Conservation (phyloP, 2,329 filamentous ascomycete genomes). For the Epichloe sp. region DNA sequence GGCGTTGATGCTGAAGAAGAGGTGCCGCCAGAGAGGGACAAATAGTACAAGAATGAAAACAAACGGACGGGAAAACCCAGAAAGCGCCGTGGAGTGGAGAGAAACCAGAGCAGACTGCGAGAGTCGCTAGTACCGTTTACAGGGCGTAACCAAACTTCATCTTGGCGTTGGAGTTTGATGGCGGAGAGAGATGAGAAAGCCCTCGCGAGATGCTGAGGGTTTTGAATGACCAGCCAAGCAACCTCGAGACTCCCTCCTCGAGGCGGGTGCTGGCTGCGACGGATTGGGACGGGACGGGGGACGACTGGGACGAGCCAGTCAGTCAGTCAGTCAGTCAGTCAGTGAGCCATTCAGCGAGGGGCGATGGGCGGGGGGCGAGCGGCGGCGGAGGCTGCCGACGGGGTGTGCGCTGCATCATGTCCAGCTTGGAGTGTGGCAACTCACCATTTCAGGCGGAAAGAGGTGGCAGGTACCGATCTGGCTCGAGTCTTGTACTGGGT, state of each 20-base stretch:
- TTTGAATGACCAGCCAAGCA: constrained; percentile 16
- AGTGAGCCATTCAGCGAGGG: neutral
- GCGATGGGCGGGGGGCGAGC: no score
- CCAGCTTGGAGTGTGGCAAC: constrained; percentile 1
- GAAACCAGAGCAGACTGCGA: constrained; percentile 39
- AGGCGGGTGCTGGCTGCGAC: neutral
- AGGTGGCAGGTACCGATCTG: neutral
- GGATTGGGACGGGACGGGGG: neutral
- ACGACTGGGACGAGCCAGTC: neutral
- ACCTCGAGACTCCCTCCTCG: no score
- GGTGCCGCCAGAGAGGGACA: neutral
- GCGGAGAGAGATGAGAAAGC: constrained; percentile 20
- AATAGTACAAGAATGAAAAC: constrained; percentile 6
- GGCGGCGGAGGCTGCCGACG: no score
- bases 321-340: neutral
- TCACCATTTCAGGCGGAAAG: neutral
- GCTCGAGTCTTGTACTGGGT: no score
- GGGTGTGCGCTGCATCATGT: no score
- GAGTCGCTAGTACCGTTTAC: constrained; percentile 39
- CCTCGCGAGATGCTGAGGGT: constrained; percentile 10
- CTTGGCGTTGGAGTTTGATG: constrained; percentile 37
- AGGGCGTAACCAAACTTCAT: constrained; percentile 41
- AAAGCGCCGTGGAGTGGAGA: constrained; percentile 26
- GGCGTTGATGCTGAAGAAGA: neutral
- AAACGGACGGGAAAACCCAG: constrained; percentile 5